These are phyloP conservation scores for Corinectria fuckeliana DNA, from an alignment of 2,329 filamentous ascomycete genomes.

Conservation along the genomic window DNA sequence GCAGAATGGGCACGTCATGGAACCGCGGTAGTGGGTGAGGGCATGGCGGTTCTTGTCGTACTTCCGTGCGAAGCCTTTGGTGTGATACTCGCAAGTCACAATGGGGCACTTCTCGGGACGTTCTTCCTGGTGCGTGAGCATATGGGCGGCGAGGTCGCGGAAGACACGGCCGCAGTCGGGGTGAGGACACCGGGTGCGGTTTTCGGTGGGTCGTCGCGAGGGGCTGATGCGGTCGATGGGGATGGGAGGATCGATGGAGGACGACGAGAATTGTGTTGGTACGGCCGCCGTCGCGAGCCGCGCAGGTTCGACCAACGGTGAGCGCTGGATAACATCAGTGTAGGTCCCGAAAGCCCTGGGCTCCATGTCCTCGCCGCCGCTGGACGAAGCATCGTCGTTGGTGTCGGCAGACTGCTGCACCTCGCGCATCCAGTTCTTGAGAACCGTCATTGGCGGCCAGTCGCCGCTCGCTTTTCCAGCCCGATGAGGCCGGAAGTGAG, in stretches of 20 bases:
- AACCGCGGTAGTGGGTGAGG: constrained; percentile 95
- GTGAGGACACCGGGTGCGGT: constrained; percentile 60
- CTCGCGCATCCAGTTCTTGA: constrained; percentile 68
- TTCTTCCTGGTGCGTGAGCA: constrained; percentile 94
- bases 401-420: constrained; percentile 59
- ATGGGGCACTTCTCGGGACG: constrained; percentile 97
- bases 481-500: constrained; percentile 63
- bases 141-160: constrained; percentile 80
- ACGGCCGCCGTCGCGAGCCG: constrained; percentile 19
- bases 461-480: constrained; percentile 64
- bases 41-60: constrained; percentile 99
- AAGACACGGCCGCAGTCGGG: constrained; percentile 65
- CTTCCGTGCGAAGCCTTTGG: constrained; percentile 93
- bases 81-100: constrained; percentile 88
- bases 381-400: constrained; percentile 52
- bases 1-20: constrained; percentile 97
- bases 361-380: constrained; percentile 59
- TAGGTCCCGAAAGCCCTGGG: constrained; percentile 36
- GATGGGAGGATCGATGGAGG: constrained; percentile 35
- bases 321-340: constrained; percentile 19
- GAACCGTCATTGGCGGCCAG: constrained; percentile 63
- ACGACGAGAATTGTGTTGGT: constrained; percentile 22
- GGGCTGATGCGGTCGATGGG: constrained; percentile 39
- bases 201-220: constrained; percentile 44
- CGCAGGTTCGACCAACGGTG: constrained; percentile 22